Evolutionary conservation across 78 protist species (phyloP), one percentile per base, ranked within the genome.

Genomic region (slime mould (Dictyostelium discoideum)): DNA sequence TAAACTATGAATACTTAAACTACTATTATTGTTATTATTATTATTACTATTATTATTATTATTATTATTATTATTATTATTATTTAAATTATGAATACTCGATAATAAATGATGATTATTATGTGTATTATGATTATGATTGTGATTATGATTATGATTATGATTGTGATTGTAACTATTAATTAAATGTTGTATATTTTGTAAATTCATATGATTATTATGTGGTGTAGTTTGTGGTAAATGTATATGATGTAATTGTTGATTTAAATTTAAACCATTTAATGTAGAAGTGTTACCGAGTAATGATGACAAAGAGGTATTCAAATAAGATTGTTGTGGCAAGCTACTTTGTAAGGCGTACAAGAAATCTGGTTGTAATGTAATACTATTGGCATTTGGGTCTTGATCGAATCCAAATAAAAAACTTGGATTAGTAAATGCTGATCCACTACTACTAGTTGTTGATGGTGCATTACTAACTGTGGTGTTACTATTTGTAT

Each of bases 391-490:
- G 11, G 37, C n/a, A 6, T 4, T 20, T 44, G 84, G 63, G 50
- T 79, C 84, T 79, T 79, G 84, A 3, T 87, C 93, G 24, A 87
- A 87, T 32, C 67, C 67, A 63, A 87, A 87, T 20, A 87, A 78
- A 39, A 40, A 79, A 26, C 42, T 79, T 5, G 85, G 46, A 54
- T 24, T 86, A 42, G 57, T 87, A 9, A 86, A 57, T 16, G 69
- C 69, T 4, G 69, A 60, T 60, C 77, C 77, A 11, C 42, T 69
- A 16, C 79, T 37, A 26, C 67, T 77, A 18, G 93, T 24, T n/a
- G 80, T 39, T 18, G 80, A 39, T 24, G 32, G 60, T 26, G 77
- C 77, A 69, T 10, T 24, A 69, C 37, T 69, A 26, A 24, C 76
- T 24, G 76, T 6, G 6, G 37, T 13, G 26, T 18, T 29, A 69